Evolutionary conservation across 805 yeast species (phyloP).

Genomic region (Huiozyma naganishii): DNA sequence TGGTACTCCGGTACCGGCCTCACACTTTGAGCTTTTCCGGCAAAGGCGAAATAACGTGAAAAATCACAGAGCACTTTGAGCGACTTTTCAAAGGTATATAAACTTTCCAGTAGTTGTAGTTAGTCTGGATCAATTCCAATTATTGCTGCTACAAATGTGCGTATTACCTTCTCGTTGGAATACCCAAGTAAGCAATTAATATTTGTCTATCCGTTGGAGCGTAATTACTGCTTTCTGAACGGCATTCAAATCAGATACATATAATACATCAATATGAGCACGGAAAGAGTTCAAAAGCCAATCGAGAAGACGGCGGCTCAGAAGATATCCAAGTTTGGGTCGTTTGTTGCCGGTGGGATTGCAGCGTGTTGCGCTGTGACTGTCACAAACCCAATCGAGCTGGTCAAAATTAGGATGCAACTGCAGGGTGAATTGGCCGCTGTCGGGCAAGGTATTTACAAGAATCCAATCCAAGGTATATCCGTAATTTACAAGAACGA

Average conservation of each 20-base stretch:
- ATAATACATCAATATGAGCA: background rate
- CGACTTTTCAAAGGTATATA: too few species aligned
- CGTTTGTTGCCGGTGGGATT: slow-evolving; percentile 80
- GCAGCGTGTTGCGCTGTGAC: slow-evolving; percentile 99
- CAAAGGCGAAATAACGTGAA: too few species aligned
- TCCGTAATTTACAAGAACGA: slow-evolving; percentile 62
- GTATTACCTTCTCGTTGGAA: too few species aligned
- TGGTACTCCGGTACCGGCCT: too few species aligned
- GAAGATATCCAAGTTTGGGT: slow-evolving; percentile 56
- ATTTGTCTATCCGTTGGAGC: too few species aligned
- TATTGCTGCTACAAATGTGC: too few species aligned
- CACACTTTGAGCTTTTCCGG: too few species aligned
- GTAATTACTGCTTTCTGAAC: background rate
- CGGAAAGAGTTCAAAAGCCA: slow-evolving; percentile 2
- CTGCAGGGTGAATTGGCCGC: slow-evolving; percentile 81
- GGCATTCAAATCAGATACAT: background rate
- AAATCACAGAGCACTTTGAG: too few species aligned
- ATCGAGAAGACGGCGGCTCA: slow-evolving; percentile 40
- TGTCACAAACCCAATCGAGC: slow-evolving; percentile 89
- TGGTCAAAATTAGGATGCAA: slow-evolving; percentile 93
- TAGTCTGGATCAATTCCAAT: too few species aligned
- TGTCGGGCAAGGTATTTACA: slow-evolving; percentile 47
- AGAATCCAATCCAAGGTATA: slow-evolving; percentile 79
- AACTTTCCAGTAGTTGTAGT: too few species aligned
- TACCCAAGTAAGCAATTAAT: too few species aligned